Percentiles rank a stretch among this genome's conserved stretches.
Conservation (phyloP, 192 early-diverging fungal genomes). For the Backusella psychrophila region DNA sequence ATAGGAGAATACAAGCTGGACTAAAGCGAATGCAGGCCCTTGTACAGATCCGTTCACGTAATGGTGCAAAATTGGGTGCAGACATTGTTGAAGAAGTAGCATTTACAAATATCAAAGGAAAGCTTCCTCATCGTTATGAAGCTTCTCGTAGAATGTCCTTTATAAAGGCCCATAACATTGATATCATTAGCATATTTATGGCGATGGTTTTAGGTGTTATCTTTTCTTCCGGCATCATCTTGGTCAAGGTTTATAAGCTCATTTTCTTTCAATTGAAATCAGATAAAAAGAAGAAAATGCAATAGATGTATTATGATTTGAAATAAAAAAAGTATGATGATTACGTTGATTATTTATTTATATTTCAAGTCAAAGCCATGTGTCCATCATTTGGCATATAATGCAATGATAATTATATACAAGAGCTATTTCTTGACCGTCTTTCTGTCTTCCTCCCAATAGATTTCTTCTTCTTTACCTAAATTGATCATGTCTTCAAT, state of each 20-base stretch:
- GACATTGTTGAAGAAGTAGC: conserved; percentile 26
- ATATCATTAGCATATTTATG: neutral
- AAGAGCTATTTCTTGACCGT: neutral
- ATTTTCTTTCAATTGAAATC: neutral
- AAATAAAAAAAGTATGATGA: neutral
- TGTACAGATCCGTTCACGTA: conserved; percentile 16
- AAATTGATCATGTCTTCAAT: neutral
- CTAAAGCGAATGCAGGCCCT: neutral
- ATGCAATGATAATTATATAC: too few relatives aligned
- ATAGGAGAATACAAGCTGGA: neutral
- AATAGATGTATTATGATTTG: neutral
- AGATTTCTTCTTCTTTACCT: conserved; percentile 27
- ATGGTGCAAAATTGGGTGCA: conserved; percentile 8
- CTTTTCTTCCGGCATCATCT: neutral
- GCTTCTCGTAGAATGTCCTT: conserved; percentile 16
- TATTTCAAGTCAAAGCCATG: too few relatives aligned
- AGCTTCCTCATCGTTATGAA: conserved; percentile 21
- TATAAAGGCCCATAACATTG: conserved; percentile 18
- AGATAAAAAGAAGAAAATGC: neutral
- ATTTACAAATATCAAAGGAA: neutral
- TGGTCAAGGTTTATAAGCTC: neutral
- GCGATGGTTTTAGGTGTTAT: neutral
- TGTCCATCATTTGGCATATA: neutral
- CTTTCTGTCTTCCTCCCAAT: conserved; percentile 21
- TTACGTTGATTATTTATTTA: too few relatives aligned